Conservation (phyloP, 1,284 basidiomycete genomes). For the Tilletia walkeri region DNA sequence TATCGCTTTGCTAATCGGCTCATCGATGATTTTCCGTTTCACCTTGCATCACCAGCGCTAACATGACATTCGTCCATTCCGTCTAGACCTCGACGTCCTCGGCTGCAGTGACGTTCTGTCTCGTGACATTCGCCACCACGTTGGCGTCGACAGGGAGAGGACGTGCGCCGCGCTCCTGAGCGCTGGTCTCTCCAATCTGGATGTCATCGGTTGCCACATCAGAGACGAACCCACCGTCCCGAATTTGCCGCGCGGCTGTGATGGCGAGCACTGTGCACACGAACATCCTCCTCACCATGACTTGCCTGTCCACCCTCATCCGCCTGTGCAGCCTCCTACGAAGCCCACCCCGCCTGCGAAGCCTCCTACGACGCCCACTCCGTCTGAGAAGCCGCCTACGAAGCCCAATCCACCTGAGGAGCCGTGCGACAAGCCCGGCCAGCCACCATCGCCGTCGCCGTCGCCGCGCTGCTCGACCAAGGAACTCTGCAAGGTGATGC, state of each 20-base stretch:
- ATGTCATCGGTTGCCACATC: not conserved
- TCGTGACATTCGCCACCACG: not conserved
- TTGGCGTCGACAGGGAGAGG: not conserved
- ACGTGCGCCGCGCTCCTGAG: not conserved
- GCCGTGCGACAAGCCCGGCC: not conserved
- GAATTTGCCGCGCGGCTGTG: too few species aligned
- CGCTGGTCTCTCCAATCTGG: constrained; percentile 1
- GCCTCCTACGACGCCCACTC: not conserved
- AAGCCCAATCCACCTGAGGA: too few species aligned
- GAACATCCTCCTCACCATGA: too few species aligned
- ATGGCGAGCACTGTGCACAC: too few species aligned
- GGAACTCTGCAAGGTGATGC: constrained; percentile 9
- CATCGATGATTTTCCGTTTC: too few species aligned
- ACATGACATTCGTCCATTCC: too few species aligned
- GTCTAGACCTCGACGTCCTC: not conserved
- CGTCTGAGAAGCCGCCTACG: not conserved
- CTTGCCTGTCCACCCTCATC: too few species aligned
- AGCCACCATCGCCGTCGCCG: not conserved
- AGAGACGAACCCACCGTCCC: too few species aligned
- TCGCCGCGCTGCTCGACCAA: not conserved
- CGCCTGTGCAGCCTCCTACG: too few species aligned
- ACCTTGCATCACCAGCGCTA: too few species aligned
- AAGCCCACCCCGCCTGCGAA: not conserved
- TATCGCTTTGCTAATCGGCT: too few species aligned
- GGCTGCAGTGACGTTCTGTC: not conserved